Percentiles rank a stretch among this genome's conserved stretches.
Evolutionary conservation across 192 early-diverging fungal genomes (phyloP).

Genomic region (Backusella macrospora): DNA sequence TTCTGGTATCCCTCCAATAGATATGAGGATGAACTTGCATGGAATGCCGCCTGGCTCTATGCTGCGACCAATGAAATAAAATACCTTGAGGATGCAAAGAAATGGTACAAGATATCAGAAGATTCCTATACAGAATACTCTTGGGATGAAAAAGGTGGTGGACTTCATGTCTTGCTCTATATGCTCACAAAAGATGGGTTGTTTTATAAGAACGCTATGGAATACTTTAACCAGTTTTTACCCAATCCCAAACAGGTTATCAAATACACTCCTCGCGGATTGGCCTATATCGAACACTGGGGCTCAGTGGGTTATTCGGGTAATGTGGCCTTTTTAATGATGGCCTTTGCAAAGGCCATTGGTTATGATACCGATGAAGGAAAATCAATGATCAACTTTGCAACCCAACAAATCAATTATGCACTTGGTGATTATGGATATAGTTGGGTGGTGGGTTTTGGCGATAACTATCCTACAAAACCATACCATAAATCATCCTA

Average conservation of each 20-base stretch:
- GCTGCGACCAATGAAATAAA: constrained; percentile 47
- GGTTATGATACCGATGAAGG: constrained; percentile 29
- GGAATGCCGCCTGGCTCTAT: constrained; percentile 61
- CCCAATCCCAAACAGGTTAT: constrained; percentile 41
- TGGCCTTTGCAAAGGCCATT: constrained; percentile 45
- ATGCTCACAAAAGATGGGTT: constrained; percentile 42
- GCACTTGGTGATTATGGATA: constrained; percentile 55
- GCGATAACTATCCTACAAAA: constrained; percentile 44
- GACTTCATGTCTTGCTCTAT: constrained; percentile 48
- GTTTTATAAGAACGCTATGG: constrained; percentile 40
- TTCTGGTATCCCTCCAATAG: constrained; percentile 56
- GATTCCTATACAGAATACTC: constrained; percentile 42
- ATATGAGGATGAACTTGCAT: constrained; percentile 59
- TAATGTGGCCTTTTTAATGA: constrained; percentile 49
- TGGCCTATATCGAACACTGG: constrained; percentile 49
- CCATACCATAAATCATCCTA: constrained; percentile 59
- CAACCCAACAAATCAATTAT: constrained; percentile 57
- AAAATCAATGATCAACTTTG: constrained; percentile 39
- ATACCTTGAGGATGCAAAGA: constrained; percentile 50
- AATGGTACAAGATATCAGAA: constrained; percentile 32
- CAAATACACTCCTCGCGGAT: constrained; percentile 53
- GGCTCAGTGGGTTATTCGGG: constrained; percentile 53
- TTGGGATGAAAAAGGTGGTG: constrained; percentile 60
- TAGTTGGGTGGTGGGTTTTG: constrained; percentile 57
- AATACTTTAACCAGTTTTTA: constrained; percentile 41